Percentiles rank a stretch among this genome's conserved stretches.
phyloP scores from a whole-genome alignment of 2,329 filamentous ascomycete species.

The Drechslerella dactyloides region DNA sequence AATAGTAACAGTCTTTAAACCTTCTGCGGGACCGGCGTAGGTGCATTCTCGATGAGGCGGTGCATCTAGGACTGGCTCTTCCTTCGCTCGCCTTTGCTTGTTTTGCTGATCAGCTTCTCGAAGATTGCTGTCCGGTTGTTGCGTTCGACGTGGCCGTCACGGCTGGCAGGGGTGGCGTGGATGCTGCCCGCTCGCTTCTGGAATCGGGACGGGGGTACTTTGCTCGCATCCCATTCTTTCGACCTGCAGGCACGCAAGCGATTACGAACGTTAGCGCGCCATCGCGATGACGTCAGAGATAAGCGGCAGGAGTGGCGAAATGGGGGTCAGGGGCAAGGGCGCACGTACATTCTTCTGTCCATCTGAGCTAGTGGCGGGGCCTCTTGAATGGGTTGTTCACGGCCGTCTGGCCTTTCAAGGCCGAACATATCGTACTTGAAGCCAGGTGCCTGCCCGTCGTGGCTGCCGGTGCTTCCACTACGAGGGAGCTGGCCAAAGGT shows the following conservation, averaged over 20 bases:
- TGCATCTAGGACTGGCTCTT: slow-evolving; percentile 51
- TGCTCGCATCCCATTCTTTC: slow-evolving; percentile 64
- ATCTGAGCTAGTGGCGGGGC: slow-evolving; percentile 7
- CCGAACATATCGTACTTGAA: slow-evolving; percentile 50
- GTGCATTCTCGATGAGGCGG: slow-evolving; percentile 44
- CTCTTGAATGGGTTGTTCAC: too few species aligned
- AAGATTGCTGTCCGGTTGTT: slow-evolving; percentile 68
- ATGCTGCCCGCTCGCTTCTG: slow-evolving; percentile 74
- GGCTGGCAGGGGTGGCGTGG: slow-evolving; percentile 69
- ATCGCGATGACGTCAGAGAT: slow-evolving; percentile 46
- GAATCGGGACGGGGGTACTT: slow-evolving; percentile 71
- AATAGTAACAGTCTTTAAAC: slow-evolving; percentile 7
- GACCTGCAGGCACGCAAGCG: slow-evolving; percentile 51
- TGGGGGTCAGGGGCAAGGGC: not conserved
- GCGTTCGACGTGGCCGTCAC: slow-evolving; percentile 69
- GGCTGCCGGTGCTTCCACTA: slow-evolving; percentile 5
- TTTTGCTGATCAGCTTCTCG: slow-evolving; percentile 58
- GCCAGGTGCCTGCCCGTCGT: slow-evolving; percentile 5
- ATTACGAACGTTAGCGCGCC: slow-evolving; percentile 25
- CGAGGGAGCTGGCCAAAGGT: slow-evolving; percentile 28
- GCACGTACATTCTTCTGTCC: slow-evolving; percentile 45
- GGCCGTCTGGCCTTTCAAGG: slow-evolving; percentile 21
- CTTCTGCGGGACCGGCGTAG: slow-evolving; percentile 44
- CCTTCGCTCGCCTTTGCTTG: slow-evolving; percentile 14
- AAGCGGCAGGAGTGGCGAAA: slow-evolving; percentile 13